These are phyloP conservation scores for Curvularia spicifera DNA, from an alignment of 2,329 filamentous ascomycete species.

Conservation along the genomic window DNA sequence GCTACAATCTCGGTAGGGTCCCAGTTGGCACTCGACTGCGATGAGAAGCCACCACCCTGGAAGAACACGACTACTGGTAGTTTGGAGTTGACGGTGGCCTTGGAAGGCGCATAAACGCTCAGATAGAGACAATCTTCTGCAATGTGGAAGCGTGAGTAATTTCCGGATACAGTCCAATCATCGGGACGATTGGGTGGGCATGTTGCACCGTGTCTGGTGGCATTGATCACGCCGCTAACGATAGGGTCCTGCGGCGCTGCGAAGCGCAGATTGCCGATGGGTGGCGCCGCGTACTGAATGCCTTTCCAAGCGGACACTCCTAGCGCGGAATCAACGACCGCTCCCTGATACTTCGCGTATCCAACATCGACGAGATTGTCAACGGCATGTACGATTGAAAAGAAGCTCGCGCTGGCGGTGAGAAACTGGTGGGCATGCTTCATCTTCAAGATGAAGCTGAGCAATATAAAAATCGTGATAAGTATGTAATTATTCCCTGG, in stretches of 20 bases:
- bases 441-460: conserved; percentile 1
- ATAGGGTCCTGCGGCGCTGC: conserved; percentile 60
- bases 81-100: conserved; percentile 57
- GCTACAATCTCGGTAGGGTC: conserved; percentile 69
- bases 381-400: conserved; percentile 33
- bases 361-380: conserved; percentile 62
- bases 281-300: conserved; percentile 73
- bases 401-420: conserved; percentile 6
- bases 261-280: conserved; percentile 70
- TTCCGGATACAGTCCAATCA: conserved; percentile 28
- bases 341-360: conserved; percentile 70
- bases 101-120: conserved; percentile 66
- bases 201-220: conserved; percentile 41
- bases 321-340: conserved; percentile 51
- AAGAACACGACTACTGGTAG: conserved; percentile 70
- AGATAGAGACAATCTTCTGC: conserved; percentile 75
- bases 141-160: conserved; percentile 24
- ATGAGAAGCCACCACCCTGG: conserved; percentile 56
- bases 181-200: conserved; percentile 40
- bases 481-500: background rate
- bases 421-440: conserved; percentile 4
- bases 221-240: conserved; percentile 18
- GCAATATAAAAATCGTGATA: background rate
- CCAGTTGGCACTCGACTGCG: conserved; percentile 58
- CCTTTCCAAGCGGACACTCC: conserved; percentile 75